Conservation (phyloP, 306 rosid species). For the Trifolium repens region DNA sequence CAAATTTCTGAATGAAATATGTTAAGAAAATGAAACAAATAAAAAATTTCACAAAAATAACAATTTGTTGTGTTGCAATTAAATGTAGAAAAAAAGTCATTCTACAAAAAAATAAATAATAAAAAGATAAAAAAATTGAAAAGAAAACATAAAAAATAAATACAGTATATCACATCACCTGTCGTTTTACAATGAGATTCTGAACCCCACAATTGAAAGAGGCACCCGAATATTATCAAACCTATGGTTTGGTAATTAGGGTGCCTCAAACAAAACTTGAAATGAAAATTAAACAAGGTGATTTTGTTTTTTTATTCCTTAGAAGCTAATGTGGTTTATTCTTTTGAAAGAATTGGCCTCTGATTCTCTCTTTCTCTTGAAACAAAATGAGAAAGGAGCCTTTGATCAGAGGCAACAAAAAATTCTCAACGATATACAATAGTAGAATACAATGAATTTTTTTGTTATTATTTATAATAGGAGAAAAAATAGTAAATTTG, state of each 20-base stretch:
- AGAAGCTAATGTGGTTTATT: conserved; percentile 49
- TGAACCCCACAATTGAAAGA: conserved; percentile 28
- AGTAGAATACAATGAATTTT: neutral
- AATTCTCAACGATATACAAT: conserved; percentile 28
- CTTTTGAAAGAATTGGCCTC: conserved; percentile 44
- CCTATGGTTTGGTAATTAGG: conserved; percentile 28
- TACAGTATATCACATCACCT: conserved; percentile 29
- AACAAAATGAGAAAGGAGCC: conserved; percentile 50
- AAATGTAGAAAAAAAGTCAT: neutral
- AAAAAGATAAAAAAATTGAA: neutral
- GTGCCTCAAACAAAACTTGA: conserved; percentile 42
- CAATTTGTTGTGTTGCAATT: neutral
- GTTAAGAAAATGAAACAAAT: neutral
- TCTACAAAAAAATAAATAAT: neutral
- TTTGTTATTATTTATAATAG: neutral
- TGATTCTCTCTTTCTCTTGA: conserved; percentile 48
- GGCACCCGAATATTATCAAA: conserved; percentile 44
- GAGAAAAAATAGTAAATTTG: conserved; percentile 13
- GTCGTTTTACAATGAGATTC: conserved; percentile 7
- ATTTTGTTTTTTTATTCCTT: conserved; percentile 37
- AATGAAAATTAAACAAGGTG: conserved; percentile 26
- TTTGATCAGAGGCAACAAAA: conserved; percentile 50
- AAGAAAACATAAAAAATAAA: neutral
- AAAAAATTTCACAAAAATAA: neutral
- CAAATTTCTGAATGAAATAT: neutral